Evolutionary conservation across 2,329 filamentous ascomycete species (phyloP).

Genomic region (Helotiales sp.): DNA sequence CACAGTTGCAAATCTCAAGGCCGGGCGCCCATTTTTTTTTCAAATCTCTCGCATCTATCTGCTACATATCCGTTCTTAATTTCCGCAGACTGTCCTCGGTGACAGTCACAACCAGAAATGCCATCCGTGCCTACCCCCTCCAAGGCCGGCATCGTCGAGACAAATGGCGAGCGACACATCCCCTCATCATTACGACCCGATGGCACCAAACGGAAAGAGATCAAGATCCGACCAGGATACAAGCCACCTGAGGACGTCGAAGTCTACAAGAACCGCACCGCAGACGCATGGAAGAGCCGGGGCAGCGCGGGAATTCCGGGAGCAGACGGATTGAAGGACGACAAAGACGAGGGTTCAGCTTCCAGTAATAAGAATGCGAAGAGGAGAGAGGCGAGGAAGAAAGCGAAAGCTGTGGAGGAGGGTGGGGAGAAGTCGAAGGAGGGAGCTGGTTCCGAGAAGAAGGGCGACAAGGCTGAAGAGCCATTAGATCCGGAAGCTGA

Average conservation of each 20-base stretch:
- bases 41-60: background rate
- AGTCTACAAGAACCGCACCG: constrained; percentile 91
- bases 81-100: constrained; percentile 7
- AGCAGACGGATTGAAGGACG: constrained; percentile 61
- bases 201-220: constrained; percentile 90
- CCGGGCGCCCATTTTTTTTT: constrained; percentile 12
- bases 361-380: constrained; percentile 87
- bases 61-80: background rate
- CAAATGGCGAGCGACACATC: constrained; percentile 81
- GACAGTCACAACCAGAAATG: constrained; percentile 37
- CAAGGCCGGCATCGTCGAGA: constrained; percentile 76
- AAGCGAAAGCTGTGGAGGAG: constrained; percentile 51
- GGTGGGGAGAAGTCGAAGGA: constrained; percentile 50
- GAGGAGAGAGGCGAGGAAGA: constrained; percentile 68
- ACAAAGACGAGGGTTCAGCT: constrained; percentile 52
- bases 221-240: constrained; percentile 92
- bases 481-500: constrained; percentile 73
- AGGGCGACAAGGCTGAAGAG: constrained; percentile 46
- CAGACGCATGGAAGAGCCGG: constrained; percentile 81
- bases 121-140: constrained; percentile 51
- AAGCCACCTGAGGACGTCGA: constrained; percentile 94
- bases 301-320: constrained; percentile 75
- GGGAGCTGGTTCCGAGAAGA: constrained; percentile 30
- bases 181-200: constrained; percentile 86
- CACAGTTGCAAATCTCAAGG: too few relatives aligned